Conservation (phyloP, 371 early-diverging fungal genomes). For the Mortierella sp. region DNA sequence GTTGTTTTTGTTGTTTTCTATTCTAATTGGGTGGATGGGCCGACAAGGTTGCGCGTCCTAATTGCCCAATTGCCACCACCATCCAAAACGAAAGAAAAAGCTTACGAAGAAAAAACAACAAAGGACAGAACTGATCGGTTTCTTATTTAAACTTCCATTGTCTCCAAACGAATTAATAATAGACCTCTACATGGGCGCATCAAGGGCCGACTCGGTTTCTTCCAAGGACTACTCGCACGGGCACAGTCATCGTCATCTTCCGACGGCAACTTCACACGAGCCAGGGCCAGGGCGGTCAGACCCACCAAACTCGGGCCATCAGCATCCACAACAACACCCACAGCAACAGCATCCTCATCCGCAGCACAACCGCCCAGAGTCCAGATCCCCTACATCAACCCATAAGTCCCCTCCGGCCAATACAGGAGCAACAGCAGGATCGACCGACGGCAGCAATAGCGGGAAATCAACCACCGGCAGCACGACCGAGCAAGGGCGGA, state of each 20-base stretch:
- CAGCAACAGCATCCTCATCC: conserved; percentile 10
- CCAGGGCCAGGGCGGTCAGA: conserved; percentile 8
- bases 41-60: conserved; percentile 3
- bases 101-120: background rate
- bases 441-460: conserved; percentile 19
- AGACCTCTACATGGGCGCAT: conserved; percentile 48
- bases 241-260: conserved; percentile 12
- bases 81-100: background rate
- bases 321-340: background rate
- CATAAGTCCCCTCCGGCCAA: background rate
- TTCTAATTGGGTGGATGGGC: conserved; percentile 2
- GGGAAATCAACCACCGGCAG: background rate
- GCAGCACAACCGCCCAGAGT: background rate
- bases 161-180: conserved; percentile 16
- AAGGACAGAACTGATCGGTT: background rate
- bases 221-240: conserved; percentile 35
- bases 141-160: conserved; percentile 6
- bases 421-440: background rate
- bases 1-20: background rate
- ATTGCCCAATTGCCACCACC: conserved; percentile 2
- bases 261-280: background rate
- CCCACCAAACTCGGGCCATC: conserved; percentile 2
- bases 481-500: conserved; percentile 42
- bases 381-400: background rate
- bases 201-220: conserved; percentile 26